phyloP scores from a whole-genome alignment of 495 filamentous ascomycete genomes.

The Penicillium coprophilum region DNA sequence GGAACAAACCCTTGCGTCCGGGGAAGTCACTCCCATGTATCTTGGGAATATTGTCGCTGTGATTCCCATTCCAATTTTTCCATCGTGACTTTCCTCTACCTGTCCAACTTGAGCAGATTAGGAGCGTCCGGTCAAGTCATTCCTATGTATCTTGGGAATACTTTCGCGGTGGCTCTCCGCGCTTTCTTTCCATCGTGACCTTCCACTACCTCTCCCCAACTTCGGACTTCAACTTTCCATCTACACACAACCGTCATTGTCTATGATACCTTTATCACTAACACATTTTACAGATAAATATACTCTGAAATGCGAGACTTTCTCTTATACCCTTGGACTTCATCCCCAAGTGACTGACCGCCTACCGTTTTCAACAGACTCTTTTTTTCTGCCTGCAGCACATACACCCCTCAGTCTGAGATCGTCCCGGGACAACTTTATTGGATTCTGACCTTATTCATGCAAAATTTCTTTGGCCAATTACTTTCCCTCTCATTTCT shows the following conservation, averaged over 20 bases:
- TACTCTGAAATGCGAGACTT: not conserved
- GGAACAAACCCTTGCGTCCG: no score
- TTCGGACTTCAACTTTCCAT: not conserved
- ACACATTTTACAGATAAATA: not conserved
- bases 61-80: no score
- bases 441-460: constrained; percentile 2
- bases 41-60: no score
- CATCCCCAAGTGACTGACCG: not conserved
- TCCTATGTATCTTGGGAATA: not conserved
- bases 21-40: no score
- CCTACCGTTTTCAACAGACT: not conserved
- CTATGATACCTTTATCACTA: no score
- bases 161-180: not conserved
- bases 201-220: not conserved
- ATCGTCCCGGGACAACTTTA: not conserved
- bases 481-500: constrained; percentile 2
- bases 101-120: no score
- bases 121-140: no score
- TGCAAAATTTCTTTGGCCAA: constrained; percentile 1
- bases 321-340: not conserved
- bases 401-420: constrained; percentile 10
- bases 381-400: constrained; percentile 12
- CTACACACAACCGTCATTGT: no score
- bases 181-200: not conserved
- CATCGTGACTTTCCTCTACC: no score